phyloP scores from a whole-genome alignment of 805 yeast species.

The Starmerella cellae region DNA sequence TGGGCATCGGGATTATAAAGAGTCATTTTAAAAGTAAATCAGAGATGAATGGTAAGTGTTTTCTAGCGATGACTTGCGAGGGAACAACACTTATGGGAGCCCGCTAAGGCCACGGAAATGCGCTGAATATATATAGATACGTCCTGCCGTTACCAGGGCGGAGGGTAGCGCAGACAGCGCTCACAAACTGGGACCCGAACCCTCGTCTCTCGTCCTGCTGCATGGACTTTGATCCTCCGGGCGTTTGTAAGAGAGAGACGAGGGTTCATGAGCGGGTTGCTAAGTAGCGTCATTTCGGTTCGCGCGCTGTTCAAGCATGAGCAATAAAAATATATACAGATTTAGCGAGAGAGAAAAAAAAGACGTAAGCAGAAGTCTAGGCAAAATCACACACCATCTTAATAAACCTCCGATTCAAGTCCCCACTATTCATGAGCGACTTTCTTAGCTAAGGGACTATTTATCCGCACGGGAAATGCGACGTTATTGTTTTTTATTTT shows the following conservation, averaged over 20 bases:
- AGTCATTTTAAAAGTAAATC: too few species aligned
- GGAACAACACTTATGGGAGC: too few species aligned
- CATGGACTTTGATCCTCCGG: background rate
- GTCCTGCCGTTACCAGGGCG: background rate
- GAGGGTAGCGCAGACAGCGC: background rate
- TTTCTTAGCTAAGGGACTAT: too few species aligned
- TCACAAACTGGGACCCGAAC: background rate
- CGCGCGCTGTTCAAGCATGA: background rate
- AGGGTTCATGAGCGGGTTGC: background rate
- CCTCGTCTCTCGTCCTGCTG: background rate
- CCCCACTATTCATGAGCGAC: too few species aligned
- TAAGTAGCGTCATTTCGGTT: background rate
- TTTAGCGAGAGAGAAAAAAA: too few species aligned
- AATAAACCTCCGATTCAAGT: too few species aligned
- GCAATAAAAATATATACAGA: background rate
- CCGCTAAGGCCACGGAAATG: background rate
- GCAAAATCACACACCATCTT: too few species aligned
- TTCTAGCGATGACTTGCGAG: too few species aligned
- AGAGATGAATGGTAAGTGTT: too few species aligned
- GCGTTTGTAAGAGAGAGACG: background rate
- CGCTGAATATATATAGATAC: background rate
- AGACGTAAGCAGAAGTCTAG: too few species aligned
- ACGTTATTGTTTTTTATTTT: too few species aligned
- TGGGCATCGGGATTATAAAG: slow-evolving; percentile 16
- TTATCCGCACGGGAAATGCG: too few species aligned